Evolutionary conservation across 495 filamentous ascomycete species (phyloP), one percentile per base, ranked within the genome.

Genomic region (Aspergillus taichungensis): DNA sequence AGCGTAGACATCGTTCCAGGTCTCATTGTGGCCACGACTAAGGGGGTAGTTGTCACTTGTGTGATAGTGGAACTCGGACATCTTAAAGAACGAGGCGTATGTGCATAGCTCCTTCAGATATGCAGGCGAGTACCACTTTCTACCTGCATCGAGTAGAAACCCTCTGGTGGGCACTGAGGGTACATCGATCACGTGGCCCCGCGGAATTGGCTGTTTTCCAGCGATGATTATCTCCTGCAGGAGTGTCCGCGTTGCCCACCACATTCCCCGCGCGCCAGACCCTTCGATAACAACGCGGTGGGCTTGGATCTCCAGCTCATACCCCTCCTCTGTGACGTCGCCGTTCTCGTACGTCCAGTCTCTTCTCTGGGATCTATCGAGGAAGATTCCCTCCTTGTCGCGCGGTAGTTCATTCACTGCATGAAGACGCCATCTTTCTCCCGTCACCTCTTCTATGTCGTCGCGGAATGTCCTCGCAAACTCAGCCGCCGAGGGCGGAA

Each of bases 51-150:
- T 78, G 59, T 79, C 75, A 54, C 64, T 76, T 11, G 68, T 64
- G 50, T 79, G 75, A 49, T 76, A 78, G 41, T 78, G 75, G 36
- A 79, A 79, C 43, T 78, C 75, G 40, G 65, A 73, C 53, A 78
- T 63, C 47, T 77, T 77, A 59, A 77, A 79, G 54, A 75, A 77
- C 1, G 61, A 71, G 3, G 73, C 72, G 46, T 76, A 79, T 11
- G 70, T 74, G 57, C 75, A 79, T 11, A 79, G 62, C 6, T 78
- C 75, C 29, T 76, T 77, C 40, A 79, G 56, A 43, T 73, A 78
- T 2, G 58, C 53, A 11, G 66, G 56, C 1, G 70, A 57, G 50
- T 79, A 79, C 74, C 75, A 79, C 47, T 79, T 78, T 10, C 75
- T 64, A 9, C 75, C 75, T 2, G 73, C 75, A 45, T 79, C 75